A percentile compares a stretch with the other conserved stretches of the same genome.
These are phyloP conservation scores for Phoenix roebelenii DNA, from an alignment of 176 grass and related monocot species.

Conservation along the genomic window DNA sequence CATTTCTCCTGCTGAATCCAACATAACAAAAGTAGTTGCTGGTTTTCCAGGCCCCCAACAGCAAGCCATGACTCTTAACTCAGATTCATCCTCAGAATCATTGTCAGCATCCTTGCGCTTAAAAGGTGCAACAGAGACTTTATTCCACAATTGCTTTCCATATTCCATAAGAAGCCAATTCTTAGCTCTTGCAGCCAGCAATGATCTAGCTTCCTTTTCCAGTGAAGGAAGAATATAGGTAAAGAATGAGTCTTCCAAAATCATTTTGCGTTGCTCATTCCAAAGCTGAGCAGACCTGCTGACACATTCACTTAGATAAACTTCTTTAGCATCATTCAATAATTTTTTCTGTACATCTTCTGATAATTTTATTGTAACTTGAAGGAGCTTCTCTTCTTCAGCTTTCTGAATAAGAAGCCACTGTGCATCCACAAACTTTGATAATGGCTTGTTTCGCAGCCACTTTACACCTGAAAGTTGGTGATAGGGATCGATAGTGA, in stretches of 20 bases:
- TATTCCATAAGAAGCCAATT: conserved; percentile 81
- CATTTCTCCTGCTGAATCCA: conserved; percentile 88
- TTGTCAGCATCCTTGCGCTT: conserved; percentile 58
- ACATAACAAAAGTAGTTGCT: conserved; percentile 84
- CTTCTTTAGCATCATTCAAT: conserved; percentile 68
- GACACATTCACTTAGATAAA: conserved; percentile 89
- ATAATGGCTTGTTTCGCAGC: conserved; percentile 71
- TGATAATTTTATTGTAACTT: conserved; percentile 75
- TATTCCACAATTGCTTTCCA: conserved; percentile 65
- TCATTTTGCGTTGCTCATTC: conserved; percentile 95
- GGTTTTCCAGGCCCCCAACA: conserved; percentile 98
- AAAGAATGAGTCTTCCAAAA: conserved; percentile 86
- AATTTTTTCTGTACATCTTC: conserved; percentile 69
- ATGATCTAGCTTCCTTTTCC: conserved; percentile 74
- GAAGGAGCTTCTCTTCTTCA: conserved; percentile 92
- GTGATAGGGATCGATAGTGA: conserved; percentile 70
- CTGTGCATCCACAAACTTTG: conserved; percentile 68
- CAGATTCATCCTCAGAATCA: conserved; percentile 61
- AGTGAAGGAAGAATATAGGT: conserved; percentile 73
- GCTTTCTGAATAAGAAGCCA: conserved; percentile 99
- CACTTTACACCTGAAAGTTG: conserved; percentile 67
- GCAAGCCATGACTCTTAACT: conserved; percentile 85
- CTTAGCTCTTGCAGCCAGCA: conserved; percentile 66
- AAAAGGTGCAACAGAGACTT: conserved; percentile 80
- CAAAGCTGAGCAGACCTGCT: conserved; percentile 90